Percentiles rank a stretch among this genome's conserved stretches.
These are phyloP conservation scores for Hanseniaspora meyeri DNA, from an alignment of 805 yeast genomes.

Conservation along the genomic window DNA sequence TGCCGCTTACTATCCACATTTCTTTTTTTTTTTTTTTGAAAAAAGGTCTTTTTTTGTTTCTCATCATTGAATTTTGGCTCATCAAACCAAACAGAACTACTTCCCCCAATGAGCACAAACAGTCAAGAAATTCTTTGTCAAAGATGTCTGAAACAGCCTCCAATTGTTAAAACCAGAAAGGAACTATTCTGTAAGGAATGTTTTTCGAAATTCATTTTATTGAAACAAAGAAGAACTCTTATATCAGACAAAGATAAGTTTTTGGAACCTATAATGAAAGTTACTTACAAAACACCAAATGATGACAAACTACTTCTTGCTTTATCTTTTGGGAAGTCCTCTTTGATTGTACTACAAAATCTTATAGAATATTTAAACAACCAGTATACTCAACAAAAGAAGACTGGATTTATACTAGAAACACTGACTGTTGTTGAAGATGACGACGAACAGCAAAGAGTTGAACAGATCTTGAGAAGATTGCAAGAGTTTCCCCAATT, in stretches of 20 bases:
- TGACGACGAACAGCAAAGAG: conserved; percentile 24
- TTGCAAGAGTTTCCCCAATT: conserved; percentile 19
- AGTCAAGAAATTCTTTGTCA: conserved; percentile 15
- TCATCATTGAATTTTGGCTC: too few species aligned
- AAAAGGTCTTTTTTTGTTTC: too few species aligned
- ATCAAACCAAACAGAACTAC: not conserved
- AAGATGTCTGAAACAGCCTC: conserved; percentile 20
- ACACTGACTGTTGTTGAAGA: conserved; percentile 36
- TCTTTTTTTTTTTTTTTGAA: not conserved
- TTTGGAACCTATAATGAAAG: conserved; percentile 44
- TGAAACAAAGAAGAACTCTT: conserved; percentile 75
- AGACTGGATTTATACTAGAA: conserved; percentile 52
- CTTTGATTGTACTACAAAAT: conserved; percentile 59
- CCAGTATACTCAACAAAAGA: conserved; percentile 31
- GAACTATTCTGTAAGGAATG: conserved; percentile 35
- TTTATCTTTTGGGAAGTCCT: conserved; percentile 53
- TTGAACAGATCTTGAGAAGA: conserved; percentile 15
- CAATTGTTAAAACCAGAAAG: conserved; percentile 23
- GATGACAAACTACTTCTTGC: conserved; percentile 40
- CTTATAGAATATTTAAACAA: conserved; percentile 47
- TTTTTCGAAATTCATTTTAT: conserved; percentile 57
- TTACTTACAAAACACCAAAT: conserved; percentile 22
- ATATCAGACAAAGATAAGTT: conserved; percentile 41
- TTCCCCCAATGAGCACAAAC: too few species aligned
- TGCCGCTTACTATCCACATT: not conserved